Conservation (phyloP, 768 basidiomycete genomes). For the Chiua virens region DNA sequence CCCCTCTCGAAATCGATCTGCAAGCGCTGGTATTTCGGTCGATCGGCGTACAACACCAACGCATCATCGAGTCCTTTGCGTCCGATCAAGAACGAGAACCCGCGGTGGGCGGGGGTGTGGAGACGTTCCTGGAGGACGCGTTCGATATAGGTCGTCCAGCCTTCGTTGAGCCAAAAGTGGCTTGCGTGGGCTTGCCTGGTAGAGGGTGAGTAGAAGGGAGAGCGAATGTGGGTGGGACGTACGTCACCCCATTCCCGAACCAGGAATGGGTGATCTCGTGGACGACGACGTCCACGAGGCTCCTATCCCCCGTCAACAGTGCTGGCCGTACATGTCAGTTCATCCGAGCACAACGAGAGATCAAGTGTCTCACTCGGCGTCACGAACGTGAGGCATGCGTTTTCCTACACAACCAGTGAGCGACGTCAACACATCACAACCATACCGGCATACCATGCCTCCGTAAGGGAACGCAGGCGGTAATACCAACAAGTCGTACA, state of each 20-base stretch:
- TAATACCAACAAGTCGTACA: conserved; percentile 85
- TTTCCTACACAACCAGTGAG: conserved; percentile 55
- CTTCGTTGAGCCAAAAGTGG: conserved; percentile 90
- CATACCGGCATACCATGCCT: conserved; percentile 66
- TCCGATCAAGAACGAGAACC: conserved; percentile 79
- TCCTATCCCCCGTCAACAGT: conserved; percentile 81
- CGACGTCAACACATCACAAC: neutral
- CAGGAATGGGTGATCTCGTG: conserved; percentile 86
- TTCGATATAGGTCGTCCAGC: conserved; percentile 94
- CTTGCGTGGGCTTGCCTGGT: conserved; percentile 63
- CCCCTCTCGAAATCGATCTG: conserved; percentile 72
- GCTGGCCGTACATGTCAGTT: conserved; percentile 40
- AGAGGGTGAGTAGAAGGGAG: neutral
- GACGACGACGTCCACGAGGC: conserved; percentile 86
- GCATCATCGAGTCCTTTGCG: conserved; percentile 68
- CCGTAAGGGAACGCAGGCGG: conserved; percentile 93
- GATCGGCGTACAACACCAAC: conserved; percentile 55
- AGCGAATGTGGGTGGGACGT: conserved; percentile 9
- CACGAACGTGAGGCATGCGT: conserved; percentile 81
- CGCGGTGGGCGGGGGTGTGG: conserved; percentile 74
- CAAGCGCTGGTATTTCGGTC: conserved; percentile 72
- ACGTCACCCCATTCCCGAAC: conserved; percentile 91
- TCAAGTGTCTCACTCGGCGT: conserved; percentile 67
- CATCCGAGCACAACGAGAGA: neutral
- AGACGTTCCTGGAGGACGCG: conserved; percentile 69